A percentile compares a stretch with the other conserved stretches of the same genome.
Conservation (phyloP, 2,329 filamentous ascomycete species). For the Myrmaecium sp. region DNA sequence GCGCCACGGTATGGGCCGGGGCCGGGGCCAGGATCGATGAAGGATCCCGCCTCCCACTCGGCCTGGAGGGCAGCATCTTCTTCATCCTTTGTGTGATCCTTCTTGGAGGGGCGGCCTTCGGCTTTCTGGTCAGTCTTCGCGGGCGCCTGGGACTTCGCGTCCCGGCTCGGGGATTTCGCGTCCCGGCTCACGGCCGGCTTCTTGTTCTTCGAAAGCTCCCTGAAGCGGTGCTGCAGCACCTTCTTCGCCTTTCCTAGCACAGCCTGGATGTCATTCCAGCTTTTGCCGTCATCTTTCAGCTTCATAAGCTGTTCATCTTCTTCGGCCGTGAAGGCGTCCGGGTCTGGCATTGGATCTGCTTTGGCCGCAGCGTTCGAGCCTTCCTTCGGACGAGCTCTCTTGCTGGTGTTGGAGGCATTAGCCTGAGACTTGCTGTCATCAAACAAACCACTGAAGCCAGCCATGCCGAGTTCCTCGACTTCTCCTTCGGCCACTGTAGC, state of each 20-base stretch:
- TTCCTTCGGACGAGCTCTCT: conserved; percentile 3
- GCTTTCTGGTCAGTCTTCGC: conserved; percentile 5
- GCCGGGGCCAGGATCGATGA: not conserved
- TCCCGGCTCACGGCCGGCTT: conserved; percentile 5
- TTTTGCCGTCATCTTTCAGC: conserved; percentile 14
- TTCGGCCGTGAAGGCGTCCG: conserved; percentile 17
- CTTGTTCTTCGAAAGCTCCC: conserved; percentile 14
- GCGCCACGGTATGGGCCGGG: too few relatives aligned
- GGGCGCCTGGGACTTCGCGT: conserved; percentile 5
- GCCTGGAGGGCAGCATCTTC: conserved; percentile 1
- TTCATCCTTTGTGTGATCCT: conserved; percentile 5
- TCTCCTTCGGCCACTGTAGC: not conserved
- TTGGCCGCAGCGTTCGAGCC: not conserved
- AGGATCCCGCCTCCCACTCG: not conserved
- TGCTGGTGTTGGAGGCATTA: not conserved
- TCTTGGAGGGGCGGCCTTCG: conserved; percentile 9
- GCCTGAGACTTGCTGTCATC: conserved; percentile 1
- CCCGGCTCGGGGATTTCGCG: conserved; percentile 6
- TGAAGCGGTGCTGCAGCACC: conserved; percentile 13
- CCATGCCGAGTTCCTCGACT: too few relatives aligned
- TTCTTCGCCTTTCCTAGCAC: conserved; percentile 13
- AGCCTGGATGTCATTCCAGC: conserved; percentile 16
- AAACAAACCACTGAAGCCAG: not conserved
- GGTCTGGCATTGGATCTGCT: conserved; percentile 3
- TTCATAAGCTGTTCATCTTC: conserved; percentile 24